These are phyloP conservation scores for Mucuna pruriens DNA, from an alignment of 306 rosid species.

Conservation along the genomic window DNA sequence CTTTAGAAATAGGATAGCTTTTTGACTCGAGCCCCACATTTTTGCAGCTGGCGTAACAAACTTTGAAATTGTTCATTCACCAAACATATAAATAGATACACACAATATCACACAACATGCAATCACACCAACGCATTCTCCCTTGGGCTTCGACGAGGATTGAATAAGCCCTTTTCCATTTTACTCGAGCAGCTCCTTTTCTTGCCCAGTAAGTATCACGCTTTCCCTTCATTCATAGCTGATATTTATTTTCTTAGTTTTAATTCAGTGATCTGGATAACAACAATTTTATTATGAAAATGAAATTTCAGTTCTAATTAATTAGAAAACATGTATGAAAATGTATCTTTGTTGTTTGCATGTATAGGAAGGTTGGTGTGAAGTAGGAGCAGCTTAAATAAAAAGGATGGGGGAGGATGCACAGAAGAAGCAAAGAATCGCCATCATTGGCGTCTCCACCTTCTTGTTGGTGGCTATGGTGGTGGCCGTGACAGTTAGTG, in stretches of 20 bases:
- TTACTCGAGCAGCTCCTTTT: slow-evolving; percentile 32
- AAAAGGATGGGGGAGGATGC: slow-evolving; percentile 38
- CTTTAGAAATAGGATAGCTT: background rate
- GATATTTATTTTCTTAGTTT: too few species aligned
- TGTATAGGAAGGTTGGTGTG: slow-evolving; percentile 35
- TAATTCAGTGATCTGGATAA: too few species aligned
- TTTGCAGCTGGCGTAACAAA: slow-evolving; percentile 31
- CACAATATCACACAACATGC: background rate
- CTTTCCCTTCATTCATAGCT: too few species aligned
- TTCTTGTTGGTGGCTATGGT: slow-evolving; percentile 72
- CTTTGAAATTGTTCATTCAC: background rate
- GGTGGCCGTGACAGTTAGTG: slow-evolving; percentile 55
- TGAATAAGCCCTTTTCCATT: slow-evolving; percentile 16
- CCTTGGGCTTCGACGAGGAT: slow-evolving; percentile 33
- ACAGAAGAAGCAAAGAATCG: slow-evolving; percentile 38
- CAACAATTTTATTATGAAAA: too few species aligned
- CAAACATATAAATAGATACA: background rate
- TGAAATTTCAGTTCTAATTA: too few species aligned
- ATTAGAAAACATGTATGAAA: too few species aligned
- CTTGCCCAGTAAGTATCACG: background rate
- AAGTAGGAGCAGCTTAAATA: slow-evolving; percentile 39
- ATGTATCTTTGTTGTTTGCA: too few species aligned
- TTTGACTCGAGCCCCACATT: slow-evolving; percentile 49
- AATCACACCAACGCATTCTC: slow-evolving; percentile 13
- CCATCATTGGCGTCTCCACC: slow-evolving; percentile 53